Conservation (phyloP, 805 yeast genomes). For the Candida odintsovae region DNA sequence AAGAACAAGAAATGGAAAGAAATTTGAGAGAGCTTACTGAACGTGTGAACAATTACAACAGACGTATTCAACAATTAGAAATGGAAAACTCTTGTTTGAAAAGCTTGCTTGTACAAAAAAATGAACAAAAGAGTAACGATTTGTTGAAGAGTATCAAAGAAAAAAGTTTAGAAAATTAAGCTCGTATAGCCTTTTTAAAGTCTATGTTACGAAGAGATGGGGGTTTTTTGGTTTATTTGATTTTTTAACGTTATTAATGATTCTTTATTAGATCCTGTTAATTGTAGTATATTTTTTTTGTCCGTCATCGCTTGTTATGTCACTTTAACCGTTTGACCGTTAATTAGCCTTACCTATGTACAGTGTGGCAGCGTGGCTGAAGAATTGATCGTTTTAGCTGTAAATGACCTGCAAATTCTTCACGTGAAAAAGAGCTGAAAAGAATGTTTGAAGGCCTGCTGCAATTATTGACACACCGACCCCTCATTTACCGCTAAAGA, state of each 20-base stretch:
- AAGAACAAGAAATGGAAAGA: conserved; percentile 53
- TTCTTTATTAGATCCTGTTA: background rate
- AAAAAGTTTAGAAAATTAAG: conserved; percentile 8
- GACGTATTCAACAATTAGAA: conserved; percentile 46
- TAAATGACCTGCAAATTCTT: background rate
- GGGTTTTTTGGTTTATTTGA: background rate
- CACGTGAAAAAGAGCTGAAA: too few relatives aligned
- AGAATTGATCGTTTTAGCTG: too few relatives aligned
- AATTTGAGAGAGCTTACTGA: conserved; percentile 38
- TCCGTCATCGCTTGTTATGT: too few relatives aligned
- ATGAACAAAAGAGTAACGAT: conserved; percentile 35
- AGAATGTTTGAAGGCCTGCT: too few relatives aligned
- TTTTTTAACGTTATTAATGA: background rate
- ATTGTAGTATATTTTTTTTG: too few relatives aligned
- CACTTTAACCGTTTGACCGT: too few relatives aligned
- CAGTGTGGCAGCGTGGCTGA: background rate
- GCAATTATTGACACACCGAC: too few relatives aligned
- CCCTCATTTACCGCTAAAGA: too few relatives aligned
- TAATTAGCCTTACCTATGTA: too few relatives aligned
- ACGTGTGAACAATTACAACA: conserved; percentile 38
- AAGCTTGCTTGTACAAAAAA: conserved; percentile 47
- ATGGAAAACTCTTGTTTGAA: conserved; percentile 58
- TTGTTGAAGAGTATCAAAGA: conserved; percentile 32
- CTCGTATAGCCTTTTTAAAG: background rate
- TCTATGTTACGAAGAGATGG: background rate